A percentile compares a stretch with the other conserved stretches of the same genome.
Conservation (phyloP, 2,329 filamentous ascomycete genomes). For the Fusarium domesticum region DNA sequence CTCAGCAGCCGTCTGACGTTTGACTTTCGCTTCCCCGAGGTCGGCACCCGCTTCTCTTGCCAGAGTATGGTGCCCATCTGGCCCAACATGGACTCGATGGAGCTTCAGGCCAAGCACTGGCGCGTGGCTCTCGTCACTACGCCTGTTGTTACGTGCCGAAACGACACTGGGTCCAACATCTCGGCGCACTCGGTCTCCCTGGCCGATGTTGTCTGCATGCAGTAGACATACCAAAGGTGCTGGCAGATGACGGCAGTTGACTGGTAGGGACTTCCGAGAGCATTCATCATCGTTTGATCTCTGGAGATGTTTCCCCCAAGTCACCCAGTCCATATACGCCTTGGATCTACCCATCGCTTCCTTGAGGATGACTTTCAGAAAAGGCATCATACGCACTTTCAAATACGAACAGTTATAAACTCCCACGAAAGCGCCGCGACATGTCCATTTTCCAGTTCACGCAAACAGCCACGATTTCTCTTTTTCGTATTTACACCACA, state of each 20-base stretch:
- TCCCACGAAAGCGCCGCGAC: neutral
- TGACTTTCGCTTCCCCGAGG: constrained; percentile 50
- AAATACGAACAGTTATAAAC: no score
- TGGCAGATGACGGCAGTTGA: neutral
- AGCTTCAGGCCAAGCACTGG: constrained; percentile 49
- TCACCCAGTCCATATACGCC: no score
- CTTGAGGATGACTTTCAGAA: no score
- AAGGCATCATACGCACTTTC: no score
- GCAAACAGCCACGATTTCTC: no score
- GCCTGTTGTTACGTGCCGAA: constrained; percentile 52
- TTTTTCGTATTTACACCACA: no score
- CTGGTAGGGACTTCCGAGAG: no score
- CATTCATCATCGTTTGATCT: no score
- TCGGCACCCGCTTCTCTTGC: constrained; percentile 46
- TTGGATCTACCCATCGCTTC: no score
- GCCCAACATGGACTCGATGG: constrained; percentile 37
- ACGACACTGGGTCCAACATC: constrained; percentile 47
- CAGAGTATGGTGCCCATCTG: constrained; percentile 49
- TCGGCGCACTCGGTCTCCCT: constrained; percentile 44
- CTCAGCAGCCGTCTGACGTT: constrained; percentile 44
- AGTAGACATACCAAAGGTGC: constrained; percentile 31
- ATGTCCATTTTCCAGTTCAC: neutral
- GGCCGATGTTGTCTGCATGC: constrained; percentile 50
- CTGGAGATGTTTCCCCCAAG: no score
- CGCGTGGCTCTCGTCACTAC: constrained; percentile 54